Evolutionary conservation across 345 rosid species (phyloP).

Genomic region (Kandelia obovata): DNA sequence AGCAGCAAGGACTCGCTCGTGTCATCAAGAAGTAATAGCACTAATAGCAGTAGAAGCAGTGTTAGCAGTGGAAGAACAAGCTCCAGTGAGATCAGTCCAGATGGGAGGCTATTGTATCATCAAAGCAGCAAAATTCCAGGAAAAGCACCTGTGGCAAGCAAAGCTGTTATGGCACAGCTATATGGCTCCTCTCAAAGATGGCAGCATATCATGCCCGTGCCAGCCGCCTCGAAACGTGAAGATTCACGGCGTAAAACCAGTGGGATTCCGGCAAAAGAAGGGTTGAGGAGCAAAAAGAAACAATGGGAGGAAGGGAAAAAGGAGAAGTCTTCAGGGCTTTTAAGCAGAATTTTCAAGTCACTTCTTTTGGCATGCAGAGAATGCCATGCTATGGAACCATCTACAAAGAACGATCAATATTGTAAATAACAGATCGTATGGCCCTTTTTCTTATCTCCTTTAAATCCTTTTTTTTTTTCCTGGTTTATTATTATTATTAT

Average conservation of each 20-base stretch:
- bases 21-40: slow-evolving; percentile 67
- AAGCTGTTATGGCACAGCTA: slow-evolving; percentile 49
- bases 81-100: slow-evolving; percentile 36
- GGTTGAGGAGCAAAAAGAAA: slow-evolving; percentile 16
- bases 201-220: slow-evolving; percentile 61
- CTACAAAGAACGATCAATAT: slow-evolving; percentile 25
- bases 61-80: slow-evolving; percentile 64
- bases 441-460: too few species aligned
- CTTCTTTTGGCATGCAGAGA: slow-evolving; percentile 59
- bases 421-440: too few species aligned
- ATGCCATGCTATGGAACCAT: slow-evolving; percentile 86
- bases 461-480: too few species aligned
- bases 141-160: slow-evolving; percentile 32
- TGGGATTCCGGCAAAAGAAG: slow-evolving; percentile 30
- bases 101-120: slow-evolving; percentile 28
- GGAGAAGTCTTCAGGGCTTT: slow-evolving; percentile 30
- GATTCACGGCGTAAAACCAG: slow-evolving; percentile 30
- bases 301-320: slow-evolving; percentile 19
- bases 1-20: slow-evolving; percentile 45
- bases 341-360: slow-evolving; percentile 47
- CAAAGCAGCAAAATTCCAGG: slow-evolving; percentile 2
- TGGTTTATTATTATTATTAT: too few species aligned
- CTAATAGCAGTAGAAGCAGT: slow-evolving; percentile 66
- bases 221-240: slow-evolving; percentile 43
- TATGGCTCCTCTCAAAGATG: slow-evolving; percentile 62